phyloP scores from a whole-genome alignment of 2,329 filamentous ascomycete genomes.

The Cytospora paraplurivora region DNA sequence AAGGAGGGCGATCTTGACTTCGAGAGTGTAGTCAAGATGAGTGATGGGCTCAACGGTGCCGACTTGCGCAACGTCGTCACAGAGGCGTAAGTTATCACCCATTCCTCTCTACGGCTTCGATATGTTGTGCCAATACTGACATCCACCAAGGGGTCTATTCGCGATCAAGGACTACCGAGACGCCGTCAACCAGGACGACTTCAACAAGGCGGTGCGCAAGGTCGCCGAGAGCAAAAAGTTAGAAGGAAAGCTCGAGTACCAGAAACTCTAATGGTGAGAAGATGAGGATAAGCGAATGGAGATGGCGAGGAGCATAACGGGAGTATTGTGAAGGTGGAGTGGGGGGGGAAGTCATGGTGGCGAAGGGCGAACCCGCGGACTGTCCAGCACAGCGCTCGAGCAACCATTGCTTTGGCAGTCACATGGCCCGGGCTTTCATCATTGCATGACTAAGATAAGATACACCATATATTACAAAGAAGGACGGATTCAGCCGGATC shows the following conservation, averaged over 20 bases:
- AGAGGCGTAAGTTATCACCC: slow-evolving; percentile 74
- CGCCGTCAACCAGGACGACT: slow-evolving; percentile 95
- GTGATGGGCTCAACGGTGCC: slow-evolving; percentile 94
- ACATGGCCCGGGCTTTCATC: not conserved
- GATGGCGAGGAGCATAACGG: not conserved
- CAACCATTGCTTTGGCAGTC: not conserved
- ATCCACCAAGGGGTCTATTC: slow-evolving; percentile 72
- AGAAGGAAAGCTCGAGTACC: slow-evolving; percentile 79
- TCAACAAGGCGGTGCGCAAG: slow-evolving; percentile 99
- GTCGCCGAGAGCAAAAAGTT: slow-evolving; percentile 97
- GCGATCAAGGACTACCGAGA: slow-evolving; percentile 98
- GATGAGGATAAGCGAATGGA: not conserved
- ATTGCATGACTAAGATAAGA: slow-evolving; percentile 13
- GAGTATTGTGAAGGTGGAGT: not conserved
- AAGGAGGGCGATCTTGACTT: slow-evolving; percentile 97
- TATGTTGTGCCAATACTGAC: slow-evolving; percentile 19
- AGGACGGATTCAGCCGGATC: not conserved
- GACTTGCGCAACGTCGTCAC: slow-evolving; percentile 98
- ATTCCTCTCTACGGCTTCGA: slow-evolving; percentile 28
- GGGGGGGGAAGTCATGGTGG: not conserved
- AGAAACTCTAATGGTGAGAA: not conserved
- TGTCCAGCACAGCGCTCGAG: not conserved
- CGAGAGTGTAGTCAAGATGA: slow-evolving; percentile 99
- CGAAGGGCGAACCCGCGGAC: not conserved
- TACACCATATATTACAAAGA: slow-evolving; percentile 7